Evolutionary conservation across 345 rosid species (phyloP).

Genomic region (Orychophragmus violaceus): DNA sequence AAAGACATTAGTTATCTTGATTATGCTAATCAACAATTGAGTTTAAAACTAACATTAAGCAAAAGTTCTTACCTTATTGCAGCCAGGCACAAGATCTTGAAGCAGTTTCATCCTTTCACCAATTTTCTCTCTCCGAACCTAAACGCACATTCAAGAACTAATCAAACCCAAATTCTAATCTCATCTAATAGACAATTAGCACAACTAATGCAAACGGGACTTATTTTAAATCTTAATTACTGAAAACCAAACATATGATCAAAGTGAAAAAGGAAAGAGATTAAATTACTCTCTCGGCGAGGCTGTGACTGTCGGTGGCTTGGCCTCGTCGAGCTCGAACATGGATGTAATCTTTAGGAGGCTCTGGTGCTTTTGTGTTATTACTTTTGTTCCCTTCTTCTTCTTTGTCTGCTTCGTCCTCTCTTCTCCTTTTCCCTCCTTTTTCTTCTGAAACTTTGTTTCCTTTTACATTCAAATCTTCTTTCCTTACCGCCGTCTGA

Average conservation of each 20-base stretch:
- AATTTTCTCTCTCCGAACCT: constrained; percentile 91
- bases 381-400: too few relatives aligned
- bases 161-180: neutral
- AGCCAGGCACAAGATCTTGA: constrained; percentile 93
- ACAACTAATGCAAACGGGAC: too few relatives aligned
- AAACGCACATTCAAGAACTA: neutral
- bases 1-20: neutral
- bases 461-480: too few relatives aligned
- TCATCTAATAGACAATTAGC: neutral
- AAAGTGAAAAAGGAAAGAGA: neutral
- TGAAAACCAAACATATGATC: neutral
- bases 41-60: neutral
- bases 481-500: constrained; percentile 33
- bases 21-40: neutral
- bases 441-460: too few relatives aligned
- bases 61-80: constrained; percentile 63
- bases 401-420: neutral
- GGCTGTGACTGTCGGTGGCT: constrained; percentile 95
- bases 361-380: constrained; percentile 41
- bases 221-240: neutral
- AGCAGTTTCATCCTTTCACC: constrained; percentile 95
- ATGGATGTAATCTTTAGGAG: constrained; percentile 74
- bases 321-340: constrained; percentile 93
- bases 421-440: constrained; percentile 26
- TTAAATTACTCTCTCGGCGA: constrained; percentile 76